These are phyloP conservation scores for Phaffia tasmanica DNA, from an alignment of 768 basidiomycete genomes.

Conservation along the genomic window DNA sequence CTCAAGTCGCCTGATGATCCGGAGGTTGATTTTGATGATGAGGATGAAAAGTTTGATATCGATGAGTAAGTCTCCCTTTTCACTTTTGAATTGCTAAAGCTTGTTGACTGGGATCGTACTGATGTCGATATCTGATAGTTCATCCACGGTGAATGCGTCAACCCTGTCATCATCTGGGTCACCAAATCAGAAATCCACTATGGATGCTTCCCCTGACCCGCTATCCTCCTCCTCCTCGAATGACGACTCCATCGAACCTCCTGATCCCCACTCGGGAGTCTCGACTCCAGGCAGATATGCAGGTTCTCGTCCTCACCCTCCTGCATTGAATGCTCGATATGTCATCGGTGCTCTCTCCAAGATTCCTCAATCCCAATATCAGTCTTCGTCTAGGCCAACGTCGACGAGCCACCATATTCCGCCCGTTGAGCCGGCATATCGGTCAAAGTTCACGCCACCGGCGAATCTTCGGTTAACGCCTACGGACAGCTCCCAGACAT, in stretches of 20 bases:
- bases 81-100: too few species aligned
- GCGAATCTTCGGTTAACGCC: neutral
- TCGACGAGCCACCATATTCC: constrained; percentile 27
- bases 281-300: constrained; percentile 24
- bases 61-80: constrained; percentile 49
- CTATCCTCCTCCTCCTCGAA: neutral
- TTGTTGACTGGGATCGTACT: neutral
- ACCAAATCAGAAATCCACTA: constrained; percentile 7
- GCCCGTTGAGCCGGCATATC: neutral
- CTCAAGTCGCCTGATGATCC: constrained; percentile 43
- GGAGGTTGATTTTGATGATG: constrained; percentile 47
- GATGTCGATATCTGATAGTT: neutral
- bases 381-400: neutral
- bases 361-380: neutral
- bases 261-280: constrained; percentile 36
- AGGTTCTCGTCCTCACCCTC: constrained; percentile 26
- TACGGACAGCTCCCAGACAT: constrained; percentile 33
- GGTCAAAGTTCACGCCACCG: constrained; percentile 8
- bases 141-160: constrained; percentile 2
- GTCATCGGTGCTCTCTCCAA: constrained; percentile 39
- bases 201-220: neutral
- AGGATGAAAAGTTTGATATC: constrained; percentile 79
- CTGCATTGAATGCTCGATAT: constrained; percentile 35
- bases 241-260: constrained; percentile 31
- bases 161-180: constrained; percentile 26